A percentile compares a stretch with the other conserved stretches of the same genome.
These are phyloP conservation scores for Diaporthe sp. DNA, from an alignment of 2,329 filamentous ascomycete genomes.

Conservation along the genomic window DNA sequence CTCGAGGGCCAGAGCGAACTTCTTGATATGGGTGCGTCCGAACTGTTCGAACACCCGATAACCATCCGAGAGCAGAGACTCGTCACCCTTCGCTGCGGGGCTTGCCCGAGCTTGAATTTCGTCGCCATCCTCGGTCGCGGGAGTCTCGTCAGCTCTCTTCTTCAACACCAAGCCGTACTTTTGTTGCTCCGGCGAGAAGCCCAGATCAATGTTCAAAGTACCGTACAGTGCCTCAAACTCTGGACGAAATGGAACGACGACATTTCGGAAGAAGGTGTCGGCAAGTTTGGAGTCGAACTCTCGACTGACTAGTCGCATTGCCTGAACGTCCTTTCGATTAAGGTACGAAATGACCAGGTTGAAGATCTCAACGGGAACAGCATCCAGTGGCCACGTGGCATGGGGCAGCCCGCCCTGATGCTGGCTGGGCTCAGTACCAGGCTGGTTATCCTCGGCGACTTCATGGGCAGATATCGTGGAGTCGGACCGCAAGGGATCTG, in stretches of 20 bases:
- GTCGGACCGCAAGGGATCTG: neutral
- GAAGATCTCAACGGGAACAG: slow-evolving; percentile 74
- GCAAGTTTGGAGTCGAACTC: slow-evolving; percentile 59
- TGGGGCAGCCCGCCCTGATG: neutral
- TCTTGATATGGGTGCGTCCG: slow-evolving; percentile 67
- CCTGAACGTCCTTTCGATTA: slow-evolving; percentile 70
- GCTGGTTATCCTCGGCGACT: neutral
- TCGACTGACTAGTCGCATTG: slow-evolving; percentile 71
- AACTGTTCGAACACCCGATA: slow-evolving; percentile 74
- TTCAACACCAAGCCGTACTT: slow-evolving; percentile 46
- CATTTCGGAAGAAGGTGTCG: slow-evolving; percentile 68
- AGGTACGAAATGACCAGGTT: slow-evolving; percentile 68
- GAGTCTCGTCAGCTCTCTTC: slow-evolving; percentile 41
- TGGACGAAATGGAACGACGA: slow-evolving; percentile 76
- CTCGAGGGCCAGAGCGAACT: slow-evolving; percentile 78
- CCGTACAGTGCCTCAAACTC: slow-evolving; percentile 60
- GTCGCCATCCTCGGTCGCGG: neutral
- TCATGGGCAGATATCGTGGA: neutral
- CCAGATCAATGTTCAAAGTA: slow-evolving; percentile 53
- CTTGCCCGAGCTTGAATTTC: slow-evolving; percentile 41
- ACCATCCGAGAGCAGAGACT: slow-evolving; percentile 59
- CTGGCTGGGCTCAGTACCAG: neutral
- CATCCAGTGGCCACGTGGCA: slow-evolving; percentile 50
- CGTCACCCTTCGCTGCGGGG: slow-evolving; percentile 44
- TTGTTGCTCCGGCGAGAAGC: slow-evolving; percentile 43